phyloP scores from a whole-genome alignment of 495 filamentous ascomycete species.

The Penicillium argentinense region DNA sequence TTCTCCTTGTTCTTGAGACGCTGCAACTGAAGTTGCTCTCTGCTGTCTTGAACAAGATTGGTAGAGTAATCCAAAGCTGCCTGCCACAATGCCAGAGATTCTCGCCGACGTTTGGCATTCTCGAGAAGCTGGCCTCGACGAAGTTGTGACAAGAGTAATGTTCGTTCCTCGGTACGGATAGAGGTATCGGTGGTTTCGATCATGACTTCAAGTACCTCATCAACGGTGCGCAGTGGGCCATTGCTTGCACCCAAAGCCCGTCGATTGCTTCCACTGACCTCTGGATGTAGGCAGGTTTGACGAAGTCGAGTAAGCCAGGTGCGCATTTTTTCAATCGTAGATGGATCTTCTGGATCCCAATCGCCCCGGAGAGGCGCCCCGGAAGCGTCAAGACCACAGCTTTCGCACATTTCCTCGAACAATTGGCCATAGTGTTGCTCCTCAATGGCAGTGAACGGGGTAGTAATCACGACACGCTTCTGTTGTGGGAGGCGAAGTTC shows the following conservation, averaged over 20 bases:
- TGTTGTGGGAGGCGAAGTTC: constrained; percentile 71
- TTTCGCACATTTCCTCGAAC: constrained; percentile 69
- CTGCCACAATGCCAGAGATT: constrained; percentile 69
- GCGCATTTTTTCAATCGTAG: constrained; percentile 64
- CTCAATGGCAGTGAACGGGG: constrained; percentile 85
- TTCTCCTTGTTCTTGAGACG: constrained; percentile 26
- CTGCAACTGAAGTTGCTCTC: constrained; percentile 58
- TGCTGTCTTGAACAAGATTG: constrained; percentile 60
- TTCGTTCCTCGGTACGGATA: constrained; percentile 66
- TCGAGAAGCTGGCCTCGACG: constrained; percentile 73
- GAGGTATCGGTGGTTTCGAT: constrained; percentile 71
- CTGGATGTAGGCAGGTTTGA: constrained; percentile 83
- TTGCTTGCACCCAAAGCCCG: constrained; percentile 61
- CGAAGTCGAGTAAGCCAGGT: constrained; percentile 69
- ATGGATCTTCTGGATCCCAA: constrained; percentile 62
- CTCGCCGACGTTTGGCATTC: constrained; percentile 52
- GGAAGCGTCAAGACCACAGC: constrained; percentile 60
- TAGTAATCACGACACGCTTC: constrained; percentile 80
- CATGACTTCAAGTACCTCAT: constrained; percentile 85
- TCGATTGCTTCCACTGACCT: constrained; percentile 68
- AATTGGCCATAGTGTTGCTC: constrained; percentile 79
- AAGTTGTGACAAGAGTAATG: constrained; percentile 58
- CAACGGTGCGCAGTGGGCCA: constrained; percentile 72
- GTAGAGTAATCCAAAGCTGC: constrained; percentile 54
- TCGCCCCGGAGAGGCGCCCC: constrained; percentile 59